Conservation (phyloP, 1,139 yeast species). For the Saccharomyces hybrid region DNA sequence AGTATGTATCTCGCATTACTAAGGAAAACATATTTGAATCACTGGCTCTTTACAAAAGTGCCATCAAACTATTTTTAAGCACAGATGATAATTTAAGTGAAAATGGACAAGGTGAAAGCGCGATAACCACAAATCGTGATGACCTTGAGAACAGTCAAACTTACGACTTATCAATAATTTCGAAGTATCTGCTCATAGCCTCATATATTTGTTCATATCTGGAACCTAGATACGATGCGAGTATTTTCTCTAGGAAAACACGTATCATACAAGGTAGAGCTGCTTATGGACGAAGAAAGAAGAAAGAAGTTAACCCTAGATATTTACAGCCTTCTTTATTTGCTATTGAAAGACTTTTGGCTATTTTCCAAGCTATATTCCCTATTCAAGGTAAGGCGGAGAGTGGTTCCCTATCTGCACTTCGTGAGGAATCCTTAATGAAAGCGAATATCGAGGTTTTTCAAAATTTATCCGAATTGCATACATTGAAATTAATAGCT, state of each 20-base stretch:
- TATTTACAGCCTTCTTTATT: conserved; percentile 56
- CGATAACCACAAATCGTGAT: conserved; percentile 14
- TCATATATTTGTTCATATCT: conserved; percentile 67
- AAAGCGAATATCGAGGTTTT: conserved; percentile 48
- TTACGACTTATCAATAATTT: conserved; percentile 42
- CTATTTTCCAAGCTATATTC: conserved; percentile 55
- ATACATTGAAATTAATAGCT: conserved; percentile 47
- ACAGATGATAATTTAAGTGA: conserved; percentile 23
- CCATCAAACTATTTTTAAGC: conserved; percentile 17
- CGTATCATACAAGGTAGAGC: conserved; percentile 37
- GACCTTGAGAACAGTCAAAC: conserved; percentile 12
- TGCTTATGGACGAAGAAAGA: conserved; percentile 37
- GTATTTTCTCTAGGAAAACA: conserved; percentile 53
- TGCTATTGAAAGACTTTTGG: conserved; percentile 60
- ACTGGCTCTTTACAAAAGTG: conserved; percentile 21
- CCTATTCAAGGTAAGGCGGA: conserved; percentile 24
- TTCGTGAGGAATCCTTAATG: conserved; percentile 26
- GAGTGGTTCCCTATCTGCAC: conserved; percentile 17
- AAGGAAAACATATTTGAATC: conserved; percentile 22
- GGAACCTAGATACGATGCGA: conserved; percentile 54
- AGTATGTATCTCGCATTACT: conserved; percentile 18
- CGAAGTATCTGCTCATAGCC: conserved; percentile 59
- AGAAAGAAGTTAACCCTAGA: conserved; percentile 46
- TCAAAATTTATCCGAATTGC: conserved; percentile 55
- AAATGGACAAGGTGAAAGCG: conserved; percentile 9